Conservation (phyloP, 169 alveolate genomes). For the Plasmodium chabaudi region DNA sequence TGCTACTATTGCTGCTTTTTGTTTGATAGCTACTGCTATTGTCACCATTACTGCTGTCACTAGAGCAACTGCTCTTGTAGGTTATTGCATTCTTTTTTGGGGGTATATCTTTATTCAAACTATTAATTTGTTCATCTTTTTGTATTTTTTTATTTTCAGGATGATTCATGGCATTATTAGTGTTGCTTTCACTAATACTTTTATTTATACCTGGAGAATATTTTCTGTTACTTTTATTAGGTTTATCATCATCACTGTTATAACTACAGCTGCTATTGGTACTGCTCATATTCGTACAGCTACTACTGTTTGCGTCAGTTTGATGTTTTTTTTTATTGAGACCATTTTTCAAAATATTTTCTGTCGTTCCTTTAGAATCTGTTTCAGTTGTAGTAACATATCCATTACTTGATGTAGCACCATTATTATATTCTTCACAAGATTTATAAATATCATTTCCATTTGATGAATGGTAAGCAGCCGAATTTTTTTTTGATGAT, state of each 20-base stretch:
- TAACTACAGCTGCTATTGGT: conserved; percentile 1
- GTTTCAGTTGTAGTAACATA: conserved; percentile 54
- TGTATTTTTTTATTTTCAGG: neutral
- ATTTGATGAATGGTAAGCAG: conserved; percentile 43
- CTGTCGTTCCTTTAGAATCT: conserved; percentile 62
- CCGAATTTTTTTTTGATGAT: conserved; percentile 29
- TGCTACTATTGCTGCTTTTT: conserved; percentile 39
- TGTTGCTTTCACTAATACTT: neutral
- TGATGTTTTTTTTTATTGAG: conserved; percentile 3
- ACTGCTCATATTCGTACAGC: conserved; percentile 3
- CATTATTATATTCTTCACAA: conserved; percentile 52
- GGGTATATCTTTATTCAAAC: neutral
- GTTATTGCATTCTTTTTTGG: neutral
- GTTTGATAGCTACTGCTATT: neutral
- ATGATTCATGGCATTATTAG: neutral
- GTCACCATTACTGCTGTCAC: neutral
- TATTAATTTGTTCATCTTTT: neutral
- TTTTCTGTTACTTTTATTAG: neutral
- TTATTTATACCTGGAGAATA: neutral
- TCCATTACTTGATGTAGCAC: conserved; percentile 53
- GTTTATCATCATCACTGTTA: neutral
- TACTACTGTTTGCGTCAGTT: neutral
- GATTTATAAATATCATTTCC: conserved; percentile 71
- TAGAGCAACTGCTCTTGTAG: conserved; percentile 10
- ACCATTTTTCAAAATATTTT: conserved; percentile 21